Base-by-base conservation (phyloP, 2,329 filamentous ascomycete genomes). In the Orbilia javanica region DNA sequence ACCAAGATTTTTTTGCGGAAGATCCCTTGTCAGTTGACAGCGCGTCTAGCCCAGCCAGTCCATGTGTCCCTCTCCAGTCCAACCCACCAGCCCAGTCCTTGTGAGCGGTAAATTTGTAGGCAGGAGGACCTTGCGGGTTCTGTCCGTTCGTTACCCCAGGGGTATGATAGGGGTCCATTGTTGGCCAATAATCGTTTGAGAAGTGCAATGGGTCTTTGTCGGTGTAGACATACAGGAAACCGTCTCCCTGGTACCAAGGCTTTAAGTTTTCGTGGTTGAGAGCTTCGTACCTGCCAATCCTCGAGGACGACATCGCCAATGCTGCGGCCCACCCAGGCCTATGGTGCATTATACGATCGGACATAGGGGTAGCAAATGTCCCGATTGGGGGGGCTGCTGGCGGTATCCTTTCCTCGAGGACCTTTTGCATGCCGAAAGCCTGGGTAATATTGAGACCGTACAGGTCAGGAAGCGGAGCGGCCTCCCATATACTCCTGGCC, bases 151-250 rank as follows among this genome's bases (percentile, higher is more conserved):
- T 80, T 13, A 80, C 79, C 11, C 79, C 79, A 20, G 79, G 79
- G 22, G 74, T 74, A 46, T 80, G 79, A 57, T 74, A 80, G 4
- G 79, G 79, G 50, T 80, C 79, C 79, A 80, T 80, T 5, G 79
- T 80, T 27, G 79, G 73, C 69, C 75, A 80, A 25, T 80, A 80
- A 31, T 79, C 74, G 44, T 80, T 70, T 7, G 75, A 70, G 57
- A 70, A 80, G 29, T 80, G 73, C 15, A 74, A 29, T 20, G 69
- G 73, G 42, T 80, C 79, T 39, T 70, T 80, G 42, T 79, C 74
- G 3, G 75, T 77, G 36, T 80, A 80, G 7, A 80, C 44, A 15
- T 80, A 78, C 36, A 80, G n/a, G 50, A 80, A 79, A 3, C 79
- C 79, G 22, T 80, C 79, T 27, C 79, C 79, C 42, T 79, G 79